phyloP scores from a whole-genome alignment of 148 eudicot genomes.

The Camellia lanceoleosa region DNA sequence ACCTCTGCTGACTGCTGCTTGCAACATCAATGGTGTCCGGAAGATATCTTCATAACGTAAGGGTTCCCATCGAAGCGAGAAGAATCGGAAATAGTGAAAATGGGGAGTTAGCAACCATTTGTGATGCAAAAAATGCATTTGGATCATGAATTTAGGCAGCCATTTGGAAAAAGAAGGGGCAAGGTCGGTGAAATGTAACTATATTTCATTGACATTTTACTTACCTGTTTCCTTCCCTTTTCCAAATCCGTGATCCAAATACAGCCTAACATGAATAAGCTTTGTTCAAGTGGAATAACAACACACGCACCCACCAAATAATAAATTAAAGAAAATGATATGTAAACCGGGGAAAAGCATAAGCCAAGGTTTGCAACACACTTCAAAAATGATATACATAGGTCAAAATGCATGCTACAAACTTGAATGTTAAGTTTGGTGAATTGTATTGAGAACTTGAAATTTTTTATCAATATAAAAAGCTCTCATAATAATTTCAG shows the following conservation, averaged over 20 bases:
- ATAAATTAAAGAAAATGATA: not conserved
- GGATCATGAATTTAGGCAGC: too few species aligned
- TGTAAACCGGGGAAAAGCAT: not conserved
- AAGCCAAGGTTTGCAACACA: not conserved
- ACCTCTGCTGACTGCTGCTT: constrained; percentile 60
- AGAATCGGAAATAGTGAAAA: not conserved
- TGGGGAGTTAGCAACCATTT: not conserved
- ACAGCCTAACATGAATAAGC: not conserved
- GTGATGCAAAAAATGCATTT: not conserved
- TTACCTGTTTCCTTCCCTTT: too few species aligned
- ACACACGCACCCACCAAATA: not conserved
- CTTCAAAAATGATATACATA: not conserved
- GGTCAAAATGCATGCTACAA: not conserved
- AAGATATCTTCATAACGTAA: constrained; percentile 50
- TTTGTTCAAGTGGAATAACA: not conserved
- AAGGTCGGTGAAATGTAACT: too few species aligned
- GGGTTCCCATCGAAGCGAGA: not conserved
- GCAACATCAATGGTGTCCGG: constrained; percentile 83
- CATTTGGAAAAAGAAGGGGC: too few species aligned
- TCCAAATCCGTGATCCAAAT: too few species aligned
- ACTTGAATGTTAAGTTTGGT: not conserved
- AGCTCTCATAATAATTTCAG: not conserved
- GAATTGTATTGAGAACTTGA: not conserved
- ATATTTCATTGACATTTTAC: too few species aligned
- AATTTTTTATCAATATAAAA: not conserved